A percentile compares a stretch with the other conserved stretches of the same genome.
Conservation (phyloP, 1,284 basidiomycete genomes). For the Heliocybe sulcata region DNA sequence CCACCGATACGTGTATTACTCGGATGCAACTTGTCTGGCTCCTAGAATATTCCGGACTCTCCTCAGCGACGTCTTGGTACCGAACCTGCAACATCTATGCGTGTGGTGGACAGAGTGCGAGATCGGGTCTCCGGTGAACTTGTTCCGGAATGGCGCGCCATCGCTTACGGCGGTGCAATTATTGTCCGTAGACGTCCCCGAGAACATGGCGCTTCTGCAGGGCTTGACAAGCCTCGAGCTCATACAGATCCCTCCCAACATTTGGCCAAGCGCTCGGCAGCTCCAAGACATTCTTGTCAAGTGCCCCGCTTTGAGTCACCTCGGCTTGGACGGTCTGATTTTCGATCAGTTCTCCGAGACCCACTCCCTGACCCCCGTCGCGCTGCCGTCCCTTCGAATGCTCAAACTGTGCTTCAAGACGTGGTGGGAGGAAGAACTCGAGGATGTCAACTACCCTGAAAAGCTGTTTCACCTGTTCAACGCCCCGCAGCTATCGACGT, state of each 20-base stretch:
- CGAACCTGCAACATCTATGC: no score
- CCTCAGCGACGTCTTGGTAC: no score
- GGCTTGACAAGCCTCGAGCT: neutral
- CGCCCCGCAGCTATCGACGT: neutral
- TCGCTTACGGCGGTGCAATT: neutral
- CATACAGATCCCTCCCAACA: neutral
- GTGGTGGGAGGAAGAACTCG: neutral
- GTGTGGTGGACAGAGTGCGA: no score
- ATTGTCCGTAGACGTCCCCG: neutral
- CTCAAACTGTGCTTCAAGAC: neutral
- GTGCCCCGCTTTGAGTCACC: neutral
- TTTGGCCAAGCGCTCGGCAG: neutral
- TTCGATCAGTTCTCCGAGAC: neutral
- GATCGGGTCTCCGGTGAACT: no score
- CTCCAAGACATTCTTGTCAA: neutral
- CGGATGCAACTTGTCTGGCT: no score
- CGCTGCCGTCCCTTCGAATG: neutral
- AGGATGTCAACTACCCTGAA: neutral
- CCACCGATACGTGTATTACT: no score
- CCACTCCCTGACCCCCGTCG: neutral
- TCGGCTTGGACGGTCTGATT: neutral
- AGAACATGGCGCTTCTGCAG: neutral
- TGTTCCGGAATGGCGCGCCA: neutral
- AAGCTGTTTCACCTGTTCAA: neutral
- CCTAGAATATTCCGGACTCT: no score